phyloP scores from a whole-genome alignment of 2,329 filamentous ascomycete genomes.

The Botryotinia convoluta region DNA sequence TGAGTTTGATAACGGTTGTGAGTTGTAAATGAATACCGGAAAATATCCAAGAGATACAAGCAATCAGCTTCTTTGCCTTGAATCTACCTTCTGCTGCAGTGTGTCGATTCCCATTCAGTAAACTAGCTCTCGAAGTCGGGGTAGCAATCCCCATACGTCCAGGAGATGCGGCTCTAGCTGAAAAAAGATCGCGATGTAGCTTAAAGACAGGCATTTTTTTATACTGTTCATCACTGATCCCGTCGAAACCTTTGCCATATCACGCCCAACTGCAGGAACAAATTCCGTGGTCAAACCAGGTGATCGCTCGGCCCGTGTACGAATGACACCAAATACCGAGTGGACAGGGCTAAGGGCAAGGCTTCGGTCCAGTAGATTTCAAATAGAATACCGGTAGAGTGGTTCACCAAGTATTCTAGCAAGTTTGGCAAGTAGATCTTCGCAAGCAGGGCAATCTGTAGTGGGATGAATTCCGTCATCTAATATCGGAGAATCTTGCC shows the following conservation, averaged over 20 bases:
- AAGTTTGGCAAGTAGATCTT: background rate
- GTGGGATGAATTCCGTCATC: background rate
- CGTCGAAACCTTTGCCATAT: background rate
- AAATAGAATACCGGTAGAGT: background rate
- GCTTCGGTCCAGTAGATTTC: background rate
- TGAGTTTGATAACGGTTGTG: background rate
- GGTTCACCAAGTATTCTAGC: background rate
- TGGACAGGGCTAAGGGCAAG: background rate
- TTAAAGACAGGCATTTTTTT: background rate
- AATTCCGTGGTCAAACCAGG: background rate
- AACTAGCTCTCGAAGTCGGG: background rate
- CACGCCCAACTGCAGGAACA: background rate
- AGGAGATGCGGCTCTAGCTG: background rate
- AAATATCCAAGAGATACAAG: background rate
- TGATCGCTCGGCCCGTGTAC: slow-evolving; percentile 10
- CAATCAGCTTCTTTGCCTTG: background rate
- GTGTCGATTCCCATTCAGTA: background rate
- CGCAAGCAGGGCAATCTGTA: background rate
- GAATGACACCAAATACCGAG: background rate
- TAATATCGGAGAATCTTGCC: background rate
- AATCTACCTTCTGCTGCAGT: background rate
- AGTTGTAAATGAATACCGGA: background rate
- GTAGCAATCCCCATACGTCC: background rate
- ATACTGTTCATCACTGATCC: background rate
- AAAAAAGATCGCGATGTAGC: background rate